Base-by-base conservation (phyloP, 164 flowering plant genomes). In the Chimonanthus salicifolius region DNA sequence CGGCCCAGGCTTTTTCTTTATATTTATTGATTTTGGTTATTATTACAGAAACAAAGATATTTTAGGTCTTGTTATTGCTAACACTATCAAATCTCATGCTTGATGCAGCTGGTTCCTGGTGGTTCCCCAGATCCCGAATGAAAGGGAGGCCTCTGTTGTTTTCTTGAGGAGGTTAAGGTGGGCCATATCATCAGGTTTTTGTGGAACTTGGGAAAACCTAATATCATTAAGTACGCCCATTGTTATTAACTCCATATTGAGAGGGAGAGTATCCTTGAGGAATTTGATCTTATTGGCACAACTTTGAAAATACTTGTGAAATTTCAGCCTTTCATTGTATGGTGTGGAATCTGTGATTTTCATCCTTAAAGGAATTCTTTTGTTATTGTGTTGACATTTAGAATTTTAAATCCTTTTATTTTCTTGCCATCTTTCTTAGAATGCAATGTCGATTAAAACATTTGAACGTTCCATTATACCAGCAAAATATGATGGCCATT, bases 81-180 rank as follows among this genome's bases (percentile, higher is more conserved):
- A 3, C 18, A 44, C 46, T 54, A 18, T 47, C 63, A 11, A 72
- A 0, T 60, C 64, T 49, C 6, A 8, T 13, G 10, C 8, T 45
- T 49, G n/a, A 47, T 87, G 86, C 94, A 89, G 97, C 78, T 89
- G 76, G 97, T 91, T 7, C 94, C 97, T 48, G 97, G 97, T 74
- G 97, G 97, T 71, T 87, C 94, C 0, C 97, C 91, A n/a, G 91
- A 90, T 67, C 68, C 74, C 8, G 70, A 74, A 48, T 70, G 67
- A 68, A 65, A 54, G 16, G 45, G 44, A 46, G 33, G 10, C 46
- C 3, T 63, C 8, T 18, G 66, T 63, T 18, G 66, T 63, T 63
- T 33, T 63, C 21, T 63, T 8, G 33, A 63, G 21, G 66, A 3
- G 8, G 66, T 13, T 44, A 63, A 63, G 33, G 66, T 63, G 43